phyloP scores from a whole-genome alignment of 2,329 filamentous ascomycete species.

The Fusarium armeniacum region DNA sequence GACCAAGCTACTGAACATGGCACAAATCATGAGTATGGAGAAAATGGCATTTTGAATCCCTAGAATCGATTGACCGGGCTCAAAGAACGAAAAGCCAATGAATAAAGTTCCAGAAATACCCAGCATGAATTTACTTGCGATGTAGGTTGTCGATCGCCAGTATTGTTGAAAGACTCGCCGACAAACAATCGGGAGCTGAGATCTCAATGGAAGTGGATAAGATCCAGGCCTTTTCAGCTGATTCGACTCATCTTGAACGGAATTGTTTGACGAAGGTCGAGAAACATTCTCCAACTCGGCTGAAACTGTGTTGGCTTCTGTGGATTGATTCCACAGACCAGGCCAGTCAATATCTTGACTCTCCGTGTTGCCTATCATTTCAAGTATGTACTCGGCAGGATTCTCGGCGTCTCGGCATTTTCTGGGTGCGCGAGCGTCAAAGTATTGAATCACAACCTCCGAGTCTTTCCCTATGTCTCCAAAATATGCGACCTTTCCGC shows the following conservation, averaged over 20 bases:
- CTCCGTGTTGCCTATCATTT: slow-evolving; percentile 1
- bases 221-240: neutral
- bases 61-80: slow-evolving; percentile 67
- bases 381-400: slow-evolving; percentile 79
- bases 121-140: slow-evolving; percentile 78
- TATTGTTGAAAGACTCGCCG: slow-evolving; percentile 83
- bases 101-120: slow-evolving; percentile 74
- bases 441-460: slow-evolving; percentile 70
- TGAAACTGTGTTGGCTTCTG: neutral
- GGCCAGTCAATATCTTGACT: slow-evolving; percentile 2
- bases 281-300: neutral
- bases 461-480: slow-evolving; percentile 74
- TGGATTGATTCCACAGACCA: neutral
- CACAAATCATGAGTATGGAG: slow-evolving; percentile 80
- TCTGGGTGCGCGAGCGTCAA: slow-evolving; percentile 73
- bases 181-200: slow-evolving; percentile 76
- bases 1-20: slow-evolving; percentile 79
- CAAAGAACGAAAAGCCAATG: slow-evolving; percentile 80
- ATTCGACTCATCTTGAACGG: no score
- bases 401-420: slow-evolving; percentile 69
- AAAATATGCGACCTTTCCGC: slow-evolving; percentile 77
- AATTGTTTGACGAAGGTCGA: neutral
- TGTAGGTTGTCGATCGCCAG: slow-evolving; percentile 85
- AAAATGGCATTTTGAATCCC: slow-evolving; percentile 84
- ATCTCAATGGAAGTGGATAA: slow-evolving; percentile 4